phyloP scores from a whole-genome alignment of 73 alveolate genomes.

The Blepharisma japonicum region DNA sequence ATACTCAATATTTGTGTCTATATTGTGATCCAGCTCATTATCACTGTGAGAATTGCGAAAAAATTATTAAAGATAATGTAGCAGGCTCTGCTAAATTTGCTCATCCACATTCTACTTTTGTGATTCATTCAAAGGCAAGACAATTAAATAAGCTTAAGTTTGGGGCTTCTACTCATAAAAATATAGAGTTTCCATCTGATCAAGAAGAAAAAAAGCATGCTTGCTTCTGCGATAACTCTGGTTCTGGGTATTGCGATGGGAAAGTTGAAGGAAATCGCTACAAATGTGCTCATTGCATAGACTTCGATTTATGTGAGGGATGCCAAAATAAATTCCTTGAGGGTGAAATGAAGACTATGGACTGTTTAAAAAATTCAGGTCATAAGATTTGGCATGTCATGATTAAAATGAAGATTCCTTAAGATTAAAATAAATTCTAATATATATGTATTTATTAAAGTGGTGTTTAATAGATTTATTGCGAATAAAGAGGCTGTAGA shows the following conservation, averaged over 20 bases:
- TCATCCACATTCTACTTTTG: neutral
- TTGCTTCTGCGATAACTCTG: neutral
- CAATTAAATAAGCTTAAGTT: neutral
- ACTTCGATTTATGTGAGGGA: conserved; percentile 14
- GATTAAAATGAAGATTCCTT: neutral
- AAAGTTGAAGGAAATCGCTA: conserved; percentile 11
- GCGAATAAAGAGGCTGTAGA: too few species aligned
- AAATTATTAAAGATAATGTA: neutral
- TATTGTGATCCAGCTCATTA: neutral
- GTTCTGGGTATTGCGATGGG: neutral
- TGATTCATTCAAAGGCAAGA: neutral
- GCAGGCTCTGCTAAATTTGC: neutral
- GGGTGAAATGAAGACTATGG: neutral
- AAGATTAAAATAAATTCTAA: too few species aligned
- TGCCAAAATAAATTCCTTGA: neutral
- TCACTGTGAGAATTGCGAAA: neutral
- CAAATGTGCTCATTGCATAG: conserved; percentile 24
- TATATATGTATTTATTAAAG: too few species aligned
- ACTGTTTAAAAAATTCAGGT: neutral
- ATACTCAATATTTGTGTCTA: neutral
- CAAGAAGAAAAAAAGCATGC: neutral
- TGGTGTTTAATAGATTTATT: too few species aligned
- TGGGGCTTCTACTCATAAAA: neutral
- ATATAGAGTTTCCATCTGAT: neutral
- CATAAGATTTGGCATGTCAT: conserved; percentile 4